Conservation (phyloP, 352 stramenopile genomes). For the Aphanomyces astaci region DNA sequence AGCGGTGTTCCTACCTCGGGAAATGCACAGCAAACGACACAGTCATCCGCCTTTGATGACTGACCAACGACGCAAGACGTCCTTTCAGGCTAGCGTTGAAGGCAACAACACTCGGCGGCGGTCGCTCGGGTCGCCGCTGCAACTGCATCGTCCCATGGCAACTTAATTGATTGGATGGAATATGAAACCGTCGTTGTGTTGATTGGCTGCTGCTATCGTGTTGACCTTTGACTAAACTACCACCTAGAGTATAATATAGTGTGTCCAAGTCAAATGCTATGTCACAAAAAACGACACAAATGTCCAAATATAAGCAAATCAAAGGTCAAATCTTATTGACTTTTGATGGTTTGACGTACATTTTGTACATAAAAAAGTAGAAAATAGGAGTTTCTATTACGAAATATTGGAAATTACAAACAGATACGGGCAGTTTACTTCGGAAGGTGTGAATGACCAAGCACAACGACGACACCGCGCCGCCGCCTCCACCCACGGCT, state of each 20-base stretch:
- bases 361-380: background rate
- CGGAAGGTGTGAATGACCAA: background rate
- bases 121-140: background rate
- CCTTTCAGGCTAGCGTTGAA: constrained; percentile 4
- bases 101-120: background rate
- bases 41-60: background rate
- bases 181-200: background rate
- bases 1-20: background rate
- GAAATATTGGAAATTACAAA: background rate
- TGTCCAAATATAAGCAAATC: too few species aligned
- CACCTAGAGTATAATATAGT: too few species aligned
- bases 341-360: too few species aligned
- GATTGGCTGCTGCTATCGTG: background rate
- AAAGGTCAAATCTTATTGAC: too few species aligned
- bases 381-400: background rate
- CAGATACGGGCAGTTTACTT: too few species aligned
- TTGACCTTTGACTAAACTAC: too few species aligned
- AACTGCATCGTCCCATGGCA: too few species aligned
- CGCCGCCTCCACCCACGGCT: background rate
- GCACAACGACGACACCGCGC: background rate
- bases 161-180: background rate
- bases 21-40: background rate
- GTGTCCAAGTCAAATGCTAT: too few species aligned
- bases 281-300: too few species aligned
- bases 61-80: background rate